Percentiles rank a stretch among this genome's conserved stretches.
These are phyloP conservation scores for Inonotus hispidus DNA, from an alignment of 1,284 basidiomycete species.

Conservation along the genomic window DNA sequence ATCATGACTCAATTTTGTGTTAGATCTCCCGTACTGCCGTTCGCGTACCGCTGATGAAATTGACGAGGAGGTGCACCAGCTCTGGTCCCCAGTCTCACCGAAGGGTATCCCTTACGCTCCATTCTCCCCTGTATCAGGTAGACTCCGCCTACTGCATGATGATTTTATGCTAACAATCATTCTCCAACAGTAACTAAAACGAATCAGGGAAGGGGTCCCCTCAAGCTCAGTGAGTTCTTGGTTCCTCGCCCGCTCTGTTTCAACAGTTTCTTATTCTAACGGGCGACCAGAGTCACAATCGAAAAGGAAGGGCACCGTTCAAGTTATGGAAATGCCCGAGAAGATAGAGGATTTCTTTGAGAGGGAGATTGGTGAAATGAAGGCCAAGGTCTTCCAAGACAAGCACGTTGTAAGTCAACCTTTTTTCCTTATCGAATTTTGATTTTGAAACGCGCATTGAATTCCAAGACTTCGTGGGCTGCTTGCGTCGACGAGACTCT, in stretches of 20 bases:
- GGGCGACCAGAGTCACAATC: not conserved
- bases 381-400: not conserved
- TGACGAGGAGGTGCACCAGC: not conserved
- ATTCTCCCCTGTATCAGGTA: not conserved
- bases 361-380: not conserved
- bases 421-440: not conserved
- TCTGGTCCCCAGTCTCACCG: constrained; percentile 6
- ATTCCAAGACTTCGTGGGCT: constrained; percentile 14
- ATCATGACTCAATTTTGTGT: not conserved
- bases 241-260: not conserved
- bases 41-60: not conserved
- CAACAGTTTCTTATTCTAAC: not conserved
- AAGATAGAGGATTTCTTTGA: not conserved
- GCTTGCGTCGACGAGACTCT: constrained; percentile 12
- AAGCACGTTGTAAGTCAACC: constrained; percentile 15
- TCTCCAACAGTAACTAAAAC: not conserved
- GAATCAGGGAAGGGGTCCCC: not conserved
- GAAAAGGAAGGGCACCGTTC: no score
- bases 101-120: not conserved
- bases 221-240: constrained; percentile 7
- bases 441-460: not conserved
- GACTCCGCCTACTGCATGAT: not conserved
- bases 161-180: not conserved
- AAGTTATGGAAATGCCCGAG: not conserved
- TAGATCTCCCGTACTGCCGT: constrained; percentile 6